phyloP scores from a whole-genome alignment of 177 flowering plant species.

The Vitis hybrid region DNA sequence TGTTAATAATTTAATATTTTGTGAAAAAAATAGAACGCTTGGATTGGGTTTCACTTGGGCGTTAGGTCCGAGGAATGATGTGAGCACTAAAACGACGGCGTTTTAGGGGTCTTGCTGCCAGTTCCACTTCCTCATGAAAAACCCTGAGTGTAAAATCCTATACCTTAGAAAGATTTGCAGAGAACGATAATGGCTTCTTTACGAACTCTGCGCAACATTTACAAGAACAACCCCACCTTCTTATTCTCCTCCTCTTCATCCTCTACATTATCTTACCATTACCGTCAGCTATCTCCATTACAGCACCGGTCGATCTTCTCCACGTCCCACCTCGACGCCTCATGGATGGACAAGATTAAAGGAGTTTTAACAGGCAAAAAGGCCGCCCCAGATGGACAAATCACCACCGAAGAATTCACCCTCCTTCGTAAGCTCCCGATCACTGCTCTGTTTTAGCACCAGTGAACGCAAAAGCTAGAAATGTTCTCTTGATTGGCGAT shows the following conservation, averaged over 20 bases:
- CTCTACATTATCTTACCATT: neutral
- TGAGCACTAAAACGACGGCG: too few relatives aligned
- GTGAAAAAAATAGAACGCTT: too few relatives aligned
- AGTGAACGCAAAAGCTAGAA: too few relatives aligned
- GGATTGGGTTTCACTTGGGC: too few relatives aligned
- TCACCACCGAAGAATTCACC: conserved; percentile 57
- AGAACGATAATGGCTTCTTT: conserved; percentile 20
- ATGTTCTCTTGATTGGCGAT: too few relatives aligned
- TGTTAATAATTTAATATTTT: too few relatives aligned
- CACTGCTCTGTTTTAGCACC: neutral
- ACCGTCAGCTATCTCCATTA: conserved; percentile 5
- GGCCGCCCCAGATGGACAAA: conserved; percentile 25
- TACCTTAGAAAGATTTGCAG: neutral
- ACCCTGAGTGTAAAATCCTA: too few relatives aligned
- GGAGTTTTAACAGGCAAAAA: conserved; percentile 81
- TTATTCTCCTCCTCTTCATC: conserved; percentile 11
- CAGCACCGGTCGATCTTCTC: conserved; percentile 46
- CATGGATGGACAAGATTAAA: conserved; percentile 80
- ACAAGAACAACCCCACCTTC: conserved; percentile 12
- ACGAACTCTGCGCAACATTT: conserved; percentile 12
- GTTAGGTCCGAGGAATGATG: too few relatives aligned
- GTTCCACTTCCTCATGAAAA: too few relatives aligned
- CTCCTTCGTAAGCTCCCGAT: conserved; percentile 53
- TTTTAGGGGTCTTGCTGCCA: too few relatives aligned
- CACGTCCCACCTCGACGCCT: conserved; percentile 39